Percentiles rank a stretch among this genome's conserved stretches.
These are phyloP conservation scores for Blastobotrys petasosporus DNA, from an alignment of 1,139 yeast genomes.

Conservation along the genomic window DNA sequence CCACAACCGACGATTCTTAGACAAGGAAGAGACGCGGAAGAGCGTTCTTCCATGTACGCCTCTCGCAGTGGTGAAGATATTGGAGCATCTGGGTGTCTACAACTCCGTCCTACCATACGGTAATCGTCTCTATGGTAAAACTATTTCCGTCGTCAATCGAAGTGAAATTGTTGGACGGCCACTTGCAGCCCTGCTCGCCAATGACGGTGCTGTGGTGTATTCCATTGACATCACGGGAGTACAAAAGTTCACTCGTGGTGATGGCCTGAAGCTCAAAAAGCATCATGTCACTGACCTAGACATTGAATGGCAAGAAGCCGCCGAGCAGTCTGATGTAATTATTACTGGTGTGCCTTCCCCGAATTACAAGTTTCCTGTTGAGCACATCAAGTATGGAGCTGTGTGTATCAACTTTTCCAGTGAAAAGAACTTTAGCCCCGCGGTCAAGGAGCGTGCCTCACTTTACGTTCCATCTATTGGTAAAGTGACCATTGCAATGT, in stretches of 20 bases:
- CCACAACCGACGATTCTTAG: slow-evolving; percentile 82
- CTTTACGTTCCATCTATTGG: slow-evolving; percentile 94
- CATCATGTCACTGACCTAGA: slow-evolving; percentile 70
- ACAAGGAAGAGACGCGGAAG: slow-evolving; percentile 58
- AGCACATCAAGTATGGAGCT: slow-evolving; percentile 77
- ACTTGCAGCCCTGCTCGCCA: slow-evolving; percentile 88
- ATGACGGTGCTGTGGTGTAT: slow-evolving; percentile 94
- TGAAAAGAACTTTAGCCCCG: slow-evolving; percentile 74
- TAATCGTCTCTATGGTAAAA: slow-evolving; percentile 87
- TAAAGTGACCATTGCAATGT: slow-evolving; percentile 92
- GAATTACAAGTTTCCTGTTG: slow-evolving; percentile 77
- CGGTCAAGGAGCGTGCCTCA: slow-evolving; percentile 79
- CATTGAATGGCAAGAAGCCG: slow-evolving; percentile 53
- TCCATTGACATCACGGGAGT: slow-evolving; percentile 84
- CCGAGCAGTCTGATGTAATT: slow-evolving; percentile 77
- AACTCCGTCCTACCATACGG: slow-evolving; percentile 79
- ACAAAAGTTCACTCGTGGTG: slow-evolving; percentile 91
- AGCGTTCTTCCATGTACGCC: slow-evolving; percentile 96
- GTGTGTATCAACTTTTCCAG: slow-evolving; percentile 86
- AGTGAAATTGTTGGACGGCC: slow-evolving; percentile 98
- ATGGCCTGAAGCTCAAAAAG: slow-evolving; percentile 71
- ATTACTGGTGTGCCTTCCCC: slow-evolving; percentile 93
- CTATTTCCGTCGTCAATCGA: slow-evolving; percentile 82
- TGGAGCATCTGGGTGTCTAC: slow-evolving; percentile 85
- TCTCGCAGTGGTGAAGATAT: slow-evolving; percentile 83